Base-by-base conservation (phyloP, 176 grass and related monocot species). In the Poa annua region DNA sequence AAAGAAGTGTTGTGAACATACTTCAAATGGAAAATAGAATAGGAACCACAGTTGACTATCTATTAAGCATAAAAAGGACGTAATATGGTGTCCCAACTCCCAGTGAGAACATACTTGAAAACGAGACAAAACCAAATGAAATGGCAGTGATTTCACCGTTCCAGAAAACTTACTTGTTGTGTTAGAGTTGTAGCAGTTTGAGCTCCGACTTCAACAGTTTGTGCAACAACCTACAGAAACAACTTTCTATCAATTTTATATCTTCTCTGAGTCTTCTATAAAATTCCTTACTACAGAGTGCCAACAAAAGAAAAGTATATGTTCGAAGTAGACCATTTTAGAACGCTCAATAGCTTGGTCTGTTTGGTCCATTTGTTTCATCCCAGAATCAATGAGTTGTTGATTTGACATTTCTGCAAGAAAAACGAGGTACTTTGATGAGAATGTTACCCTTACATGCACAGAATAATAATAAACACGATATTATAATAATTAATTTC, bases 181-280 rank as follows among this genome's bases (percentile, higher is more conserved):
- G 92, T 85, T 65, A 99, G 85, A 83, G 85, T 86, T 78, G 84
- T 84, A 81, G 97, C 97, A 87, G 97, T 99, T 84, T 96, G 97
- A 89, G 97, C 78, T 70, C 97, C 97, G 17, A 99, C 91, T 80
- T 99, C 97, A 83, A 99, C 80, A 81, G 97, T 99, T 90, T 99
- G 97, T 55, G 84, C 93, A 82, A 99, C 89, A 80, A 96, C 97
- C 93, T 99, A 86, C 57, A 85, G 79, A 10, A 29, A 82, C 62
- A 19, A 53, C 25, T 69, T 92, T 14, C n/a, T 56, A 65, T 80
- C 22, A 86, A 80, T 68, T 60, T 67, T 52, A 26, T 74, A 33
- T 74, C 3, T 11, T 51, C 19, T 5, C 0, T 29, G 47, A 32
- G 16, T 20, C 24, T 92, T 17, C 20, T 51, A 65, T 74, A 80